Evolutionary conservation across 768 basidiomycete genomes (phyloP), one percentile per base, ranked within the genome.

Genomic region (Mycena polygramma): DNA sequence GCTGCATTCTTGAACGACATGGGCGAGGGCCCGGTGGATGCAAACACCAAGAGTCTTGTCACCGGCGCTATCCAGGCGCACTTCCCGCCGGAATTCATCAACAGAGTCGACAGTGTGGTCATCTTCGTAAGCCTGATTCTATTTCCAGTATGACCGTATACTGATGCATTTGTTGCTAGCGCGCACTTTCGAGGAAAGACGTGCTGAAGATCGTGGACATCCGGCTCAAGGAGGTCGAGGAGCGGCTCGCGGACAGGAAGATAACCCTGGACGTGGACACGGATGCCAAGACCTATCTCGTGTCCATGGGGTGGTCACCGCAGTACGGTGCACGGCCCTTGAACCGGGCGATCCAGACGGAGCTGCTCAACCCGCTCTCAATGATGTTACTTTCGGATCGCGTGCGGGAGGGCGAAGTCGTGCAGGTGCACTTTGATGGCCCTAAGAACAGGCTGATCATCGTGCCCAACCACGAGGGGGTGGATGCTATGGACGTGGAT

Each of bases 31-130:
- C 84, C 89, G 0, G 89, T 97, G 59, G 89, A 83, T 22, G 77
- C 87, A 0, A 81, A 86, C 58, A 92, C 92, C 7, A 86, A 84
- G 69, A 78, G 86, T 41, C 80, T 92, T 58, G 96, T 98, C 55
- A 90, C 94, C 88, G 85, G 86, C 66, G 88, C 94, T 9, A 94
- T 97, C 66, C 91, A 91, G 73, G 81, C 81, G 1, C 95, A 96
- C 79, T 98, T 97, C 86, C 94, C 94, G 46, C 96, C 96, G 1
- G 96, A 98, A 77, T 94, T 97, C 76, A 82, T 97, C 77, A 97
- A 97, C 81, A 90, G 96, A 70, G 89, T 97, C 48, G 96, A 97
- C 76, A 92, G 93, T 63, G 91, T 92, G 69, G 88, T 95, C 73
- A 89, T 97, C 71, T 97, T 93, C 84, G 86, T 87, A 72, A 83